These are phyloP conservation scores for Alternaria viburni DNA, from an alignment of 2,329 filamentous ascomycete genomes.

Conservation along the genomic window DNA sequence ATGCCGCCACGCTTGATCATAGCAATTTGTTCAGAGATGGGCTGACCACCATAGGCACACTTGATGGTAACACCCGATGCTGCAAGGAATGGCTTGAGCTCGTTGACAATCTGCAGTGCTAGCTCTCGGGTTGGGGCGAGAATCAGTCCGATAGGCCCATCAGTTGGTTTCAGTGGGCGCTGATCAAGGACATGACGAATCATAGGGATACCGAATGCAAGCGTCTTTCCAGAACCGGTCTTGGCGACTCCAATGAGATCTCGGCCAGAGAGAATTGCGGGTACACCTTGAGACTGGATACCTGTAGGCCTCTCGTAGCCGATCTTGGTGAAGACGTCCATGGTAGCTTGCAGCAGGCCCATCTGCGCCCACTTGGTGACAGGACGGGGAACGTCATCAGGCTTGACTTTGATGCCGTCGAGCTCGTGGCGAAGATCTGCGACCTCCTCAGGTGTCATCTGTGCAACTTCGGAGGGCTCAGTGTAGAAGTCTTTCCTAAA, in stretches of 20 bases:
- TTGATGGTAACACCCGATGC: conserved; percentile 83
- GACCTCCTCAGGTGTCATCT: conserved; percentile 85
- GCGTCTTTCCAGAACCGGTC: conserved; percentile 96
- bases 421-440: conserved; percentile 82
- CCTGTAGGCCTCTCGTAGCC: conserved; percentile 89
- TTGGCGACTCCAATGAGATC: conserved; percentile 97
- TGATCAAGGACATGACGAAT: conserved; percentile 98
- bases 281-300: conserved; percentile 94
- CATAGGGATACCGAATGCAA: conserved; percentile 95
- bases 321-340: conserved; percentile 82
- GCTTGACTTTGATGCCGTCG: conserved; percentile 86
- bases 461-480: conserved; percentile 81
- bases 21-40: conserved; percentile 97
- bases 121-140: conserved; percentile 95
- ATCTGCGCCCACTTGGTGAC: conserved; percentile 98
- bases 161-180: conserved; percentile 76
- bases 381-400: conserved; percentile 84
- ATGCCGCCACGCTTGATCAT: conserved; percentile 94
- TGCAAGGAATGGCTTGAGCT: conserved; percentile 93
- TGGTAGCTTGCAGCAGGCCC: conserved; percentile 82
- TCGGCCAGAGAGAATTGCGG: conserved; percentile 92
- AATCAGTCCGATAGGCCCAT: conserved; percentile 86
- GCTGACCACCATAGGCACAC: conserved; percentile 92
- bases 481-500: conserved; percentile 96
- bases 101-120: conserved; percentile 89